Evolutionary conservation across 352 stramenopile species (phyloP).

Genomic region (Globisporangium emineosum): DNA sequence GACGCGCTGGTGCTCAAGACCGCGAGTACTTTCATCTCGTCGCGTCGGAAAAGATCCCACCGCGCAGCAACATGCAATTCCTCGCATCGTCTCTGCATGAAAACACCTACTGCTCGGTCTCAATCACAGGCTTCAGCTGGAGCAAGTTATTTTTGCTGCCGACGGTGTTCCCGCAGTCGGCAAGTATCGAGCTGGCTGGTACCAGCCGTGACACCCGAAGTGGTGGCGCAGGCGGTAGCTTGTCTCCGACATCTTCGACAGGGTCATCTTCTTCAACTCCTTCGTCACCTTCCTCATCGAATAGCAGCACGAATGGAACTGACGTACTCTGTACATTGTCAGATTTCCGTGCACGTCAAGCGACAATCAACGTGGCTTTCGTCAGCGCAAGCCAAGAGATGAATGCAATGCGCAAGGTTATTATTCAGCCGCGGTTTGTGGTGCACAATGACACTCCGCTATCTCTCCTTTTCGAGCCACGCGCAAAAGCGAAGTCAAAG

Average conservation of each 20-base stretch:
- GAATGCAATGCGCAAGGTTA: slow-evolving; percentile 48
- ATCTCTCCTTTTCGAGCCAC: slow-evolving; percentile 48
- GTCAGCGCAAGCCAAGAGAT: slow-evolving; percentile 42
- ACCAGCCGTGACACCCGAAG: slow-evolving; percentile 11
- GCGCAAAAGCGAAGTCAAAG: slow-evolving; percentile 46
- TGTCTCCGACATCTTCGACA: slow-evolving; percentile 1
- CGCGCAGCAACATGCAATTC: slow-evolving; percentile 49
- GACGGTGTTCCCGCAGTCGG: slow-evolving; percentile 20
- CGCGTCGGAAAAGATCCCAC: slow-evolving; percentile 54
- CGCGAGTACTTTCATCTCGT: slow-evolving; percentile 77
- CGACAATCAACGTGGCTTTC: slow-evolving; percentile 64
- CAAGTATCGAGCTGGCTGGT: slow-evolving; percentile 8
- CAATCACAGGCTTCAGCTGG: slow-evolving; percentile 76
- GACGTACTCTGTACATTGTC: slow-evolving; percentile 48
- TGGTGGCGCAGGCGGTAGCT: background rate
- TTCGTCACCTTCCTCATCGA: slow-evolving; percentile 17
- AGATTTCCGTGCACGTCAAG: slow-evolving; percentile 55
- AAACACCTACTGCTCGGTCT: slow-evolving; percentile 71
- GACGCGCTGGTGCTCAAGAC: slow-evolving; percentile 46
- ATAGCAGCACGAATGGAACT: slow-evolving; percentile 4
- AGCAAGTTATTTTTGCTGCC: slow-evolving; percentile 69
- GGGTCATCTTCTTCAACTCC: slow-evolving; percentile 16
- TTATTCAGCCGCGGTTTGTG: slow-evolving; percentile 64
- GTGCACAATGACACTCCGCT: slow-evolving; percentile 60
- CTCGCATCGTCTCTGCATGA: slow-evolving; percentile 71